Base-by-base conservation (phyloP, 2,329 filamentous ascomycete species). In the Aspergillus tanneri region DNA sequence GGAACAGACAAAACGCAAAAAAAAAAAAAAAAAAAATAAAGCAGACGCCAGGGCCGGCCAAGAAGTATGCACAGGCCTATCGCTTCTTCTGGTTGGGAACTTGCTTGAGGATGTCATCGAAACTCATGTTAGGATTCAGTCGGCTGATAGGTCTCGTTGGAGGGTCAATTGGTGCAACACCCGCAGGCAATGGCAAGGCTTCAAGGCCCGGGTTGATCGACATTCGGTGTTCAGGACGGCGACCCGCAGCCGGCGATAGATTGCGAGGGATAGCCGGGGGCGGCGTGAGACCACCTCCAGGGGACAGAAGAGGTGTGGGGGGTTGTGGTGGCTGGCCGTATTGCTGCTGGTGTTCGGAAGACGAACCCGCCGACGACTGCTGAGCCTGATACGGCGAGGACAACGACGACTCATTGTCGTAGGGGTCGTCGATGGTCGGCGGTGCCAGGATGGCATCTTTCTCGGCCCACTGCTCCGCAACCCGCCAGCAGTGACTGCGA, bases 401-500 rank as follows among this genome's bases (percentile, higher is more conserved):
- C 25, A 70, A 57, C 24, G 67, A 68, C 3, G 68, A 68, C 38
- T 70, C 67, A 32, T 69, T 62, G 16, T 67, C 65, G 40, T 68
- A 69, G 12, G 63, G 60, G 16, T 69, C 66, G 22, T 68, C 67
- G 4, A 66, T 47, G 42, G 61, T 58, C 1, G 69, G 63, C 4
- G 65, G 64, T 3, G 57, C 65, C 35, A 70, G 50, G 12, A 69
- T 56, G 41, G 63, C 56, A 44, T 66, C 65, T 14, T 72, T 70
- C 27, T 73, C 71, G 7, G 75, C 75, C 85, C 85, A 87, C 56
- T 78, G 73, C 56, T 81, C 76, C 3, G 83, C 84, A 58, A 79
- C 76, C 49, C 77, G 70, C 85, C 85, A 88, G 67, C 84, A 87
- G 62, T 88, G 85, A 52, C 81, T 85, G 34, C 84, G 79, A 12